Base-by-base conservation (phyloP, 2,329 filamentous ascomycete species). In the Thielaviopsis punctulata region DNA sequence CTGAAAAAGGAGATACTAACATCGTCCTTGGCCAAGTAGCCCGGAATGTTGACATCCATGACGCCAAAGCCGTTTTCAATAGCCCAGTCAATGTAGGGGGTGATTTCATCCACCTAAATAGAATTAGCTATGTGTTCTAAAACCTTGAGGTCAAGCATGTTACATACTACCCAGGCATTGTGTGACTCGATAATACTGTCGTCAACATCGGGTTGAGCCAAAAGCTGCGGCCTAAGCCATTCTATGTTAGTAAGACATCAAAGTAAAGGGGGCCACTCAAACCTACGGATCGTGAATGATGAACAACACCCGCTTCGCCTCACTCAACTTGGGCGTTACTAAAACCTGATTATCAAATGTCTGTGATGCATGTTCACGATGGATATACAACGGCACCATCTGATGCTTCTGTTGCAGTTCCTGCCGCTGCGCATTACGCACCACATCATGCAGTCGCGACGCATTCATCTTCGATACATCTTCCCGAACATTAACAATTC, bases 41-140 rank as follows among this genome's bases (percentile, higher is more conserved):
- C 82, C 0, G 90, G 90, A 2, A 98, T 75, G 58, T 96, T 96
- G 54, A 95, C 77, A 63, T 98, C 92, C 60, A 98, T 84, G 21
- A 96, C 79, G 1, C 80, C 86, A 60, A 90, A 94, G 15, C 76
- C 79, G 54, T 86, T 76, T n/a, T 73, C 68, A 19, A 81, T 66
- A 0, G 87, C 87, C 87, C 88, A 95, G 55, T 84, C 80, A 57
- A 95, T 79, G 63, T 95, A 95, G 24, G 80, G 76, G 61, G 80
- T 79, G 46, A 88, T 76, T 48, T 79, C 76, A 72, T 96, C 89
- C 68, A 85, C 79, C 88, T 95, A 48, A 57, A 36, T 3, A 63
- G 65, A 46, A 48, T 33, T 33, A 33, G 41, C 15, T 22, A 18
- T 24, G 47, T 39, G 27, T 43, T 24, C n/a, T n/a, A n/a, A 10